Conservation (phyloP, 768 basidiomycete genomes). For the Collybia sordida region DNA sequence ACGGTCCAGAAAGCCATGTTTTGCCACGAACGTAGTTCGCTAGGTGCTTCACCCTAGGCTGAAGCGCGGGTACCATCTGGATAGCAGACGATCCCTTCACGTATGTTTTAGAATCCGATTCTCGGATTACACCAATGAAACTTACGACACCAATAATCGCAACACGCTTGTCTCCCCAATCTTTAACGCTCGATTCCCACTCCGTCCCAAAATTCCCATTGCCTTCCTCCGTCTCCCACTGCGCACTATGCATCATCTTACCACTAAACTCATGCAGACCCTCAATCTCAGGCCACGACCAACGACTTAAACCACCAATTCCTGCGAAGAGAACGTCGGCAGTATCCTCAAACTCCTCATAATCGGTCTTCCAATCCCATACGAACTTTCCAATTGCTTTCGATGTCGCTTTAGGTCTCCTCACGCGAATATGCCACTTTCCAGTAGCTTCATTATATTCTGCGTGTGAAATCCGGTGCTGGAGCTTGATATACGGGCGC, state of each 20-base stretch:
- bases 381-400: conserved; percentile 13
- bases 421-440: conserved; percentile 57
- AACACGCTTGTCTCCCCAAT: conserved; percentile 53
- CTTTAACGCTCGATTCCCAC: conserved; percentile 44
- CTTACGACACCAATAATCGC: conserved; percentile 62
- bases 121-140: conserved; percentile 1
- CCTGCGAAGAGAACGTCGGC: conserved; percentile 59
- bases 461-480: conserved; percentile 53
- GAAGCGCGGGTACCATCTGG: conserved; percentile 58
- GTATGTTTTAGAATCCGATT: neutral
- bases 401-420: conserved; percentile 21
- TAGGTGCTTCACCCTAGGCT: conserved; percentile 48
- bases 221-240: conserved; percentile 47
- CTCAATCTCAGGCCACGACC: conserved; percentile 67
- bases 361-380: conserved; percentile 22
- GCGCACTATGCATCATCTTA: conserved; percentile 59
- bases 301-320: conserved; percentile 52
- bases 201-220: conserved; percentile 18
- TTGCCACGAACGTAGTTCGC: conserved; percentile 58
- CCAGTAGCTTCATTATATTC: conserved; percentile 47
- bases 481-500: conserved; percentile 49
- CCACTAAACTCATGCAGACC: conserved; percentile 60
- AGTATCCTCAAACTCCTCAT: conserved; percentile 49
- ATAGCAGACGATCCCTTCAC: conserved; percentile 60
- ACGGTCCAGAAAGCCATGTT: conserved; percentile 55